Conservation (phyloP, 2,329 filamentous ascomycete genomes). For the Trichoderma asperellum region DNA sequence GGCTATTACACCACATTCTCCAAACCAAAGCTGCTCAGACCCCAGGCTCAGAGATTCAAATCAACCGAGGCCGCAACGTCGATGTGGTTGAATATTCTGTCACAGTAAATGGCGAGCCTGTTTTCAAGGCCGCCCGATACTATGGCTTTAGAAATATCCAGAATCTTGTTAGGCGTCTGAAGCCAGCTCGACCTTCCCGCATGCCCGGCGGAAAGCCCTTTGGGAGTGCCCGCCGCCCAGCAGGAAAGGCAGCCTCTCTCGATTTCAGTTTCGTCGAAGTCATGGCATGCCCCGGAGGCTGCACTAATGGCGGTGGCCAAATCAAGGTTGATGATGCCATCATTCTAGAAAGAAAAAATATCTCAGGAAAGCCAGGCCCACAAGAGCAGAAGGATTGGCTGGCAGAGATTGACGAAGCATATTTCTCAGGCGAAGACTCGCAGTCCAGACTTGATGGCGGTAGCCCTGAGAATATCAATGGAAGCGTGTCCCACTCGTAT, state of each 20-base stretch:
- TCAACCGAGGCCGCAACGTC: slow-evolving; percentile 78
- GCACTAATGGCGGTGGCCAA: slow-evolving; percentile 96
- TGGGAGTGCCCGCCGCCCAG: slow-evolving; percentile 58
- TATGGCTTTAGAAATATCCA: slow-evolving; percentile 99
- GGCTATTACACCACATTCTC: slow-evolving; percentile 85
- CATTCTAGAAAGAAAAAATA: slow-evolving; percentile 54
- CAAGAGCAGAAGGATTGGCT: slow-evolving; percentile 88
- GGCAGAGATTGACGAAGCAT: slow-evolving; percentile 81
- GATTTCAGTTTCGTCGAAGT: slow-evolving; percentile 96
- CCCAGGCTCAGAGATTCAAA: slow-evolving; percentile 72
- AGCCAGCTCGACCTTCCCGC: slow-evolving; percentile 75
- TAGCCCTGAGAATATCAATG: slow-evolving; percentile 47
- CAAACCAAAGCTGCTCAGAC: slow-evolving; percentile 71
- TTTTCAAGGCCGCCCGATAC: slow-evolving; percentile 85
- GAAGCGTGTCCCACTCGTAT: slow-evolving; percentile 67
- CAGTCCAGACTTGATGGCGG: slow-evolving; percentile 40
- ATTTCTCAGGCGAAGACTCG: slow-evolving; percentile 74
- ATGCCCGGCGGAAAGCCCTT: slow-evolving; percentile 75
- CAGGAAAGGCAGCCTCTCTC: slow-evolving; percentile 52
- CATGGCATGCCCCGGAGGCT: slow-evolving; percentile 98
- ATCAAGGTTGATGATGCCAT: slow-evolving; percentile 84
- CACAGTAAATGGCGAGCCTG: slow-evolving; percentile 56
- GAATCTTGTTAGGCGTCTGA: slow-evolving; percentile 90
- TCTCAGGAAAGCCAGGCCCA: slow-evolving; percentile 63
- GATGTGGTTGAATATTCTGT: slow-evolving; percentile 89